A percentile compares a stretch with the other conserved stretches of the same genome.
Evolutionary conservation across 352 stramenopile species (phyloP).

Genomic region (Albugo candida): DNA sequence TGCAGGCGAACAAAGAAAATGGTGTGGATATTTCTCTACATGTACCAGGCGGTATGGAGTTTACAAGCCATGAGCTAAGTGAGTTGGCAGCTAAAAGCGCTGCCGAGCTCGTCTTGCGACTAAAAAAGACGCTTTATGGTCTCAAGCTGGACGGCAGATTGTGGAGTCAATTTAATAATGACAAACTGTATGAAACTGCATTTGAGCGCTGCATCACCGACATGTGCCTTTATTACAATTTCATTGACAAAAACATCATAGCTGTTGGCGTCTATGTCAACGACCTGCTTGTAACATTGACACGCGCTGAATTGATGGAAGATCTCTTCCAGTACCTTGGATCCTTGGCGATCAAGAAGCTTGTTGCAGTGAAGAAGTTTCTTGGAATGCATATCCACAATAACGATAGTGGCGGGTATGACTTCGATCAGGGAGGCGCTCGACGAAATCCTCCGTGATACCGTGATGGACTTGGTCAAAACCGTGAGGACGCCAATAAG

Average conservation of each 20-base stretch:
- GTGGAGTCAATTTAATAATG: slow-evolving; percentile 8
- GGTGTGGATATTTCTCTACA: slow-evolving; percentile 1
- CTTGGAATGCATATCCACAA: too few species aligned
- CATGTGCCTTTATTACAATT: slow-evolving; percentile 13
- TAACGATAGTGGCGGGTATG: too few species aligned
- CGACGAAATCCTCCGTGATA: too few species aligned
- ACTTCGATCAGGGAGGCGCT: too few species aligned
- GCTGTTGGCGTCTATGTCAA: slow-evolving; percentile 13
- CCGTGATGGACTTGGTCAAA: too few species aligned
- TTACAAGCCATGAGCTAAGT: too few species aligned
- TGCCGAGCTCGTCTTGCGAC: slow-evolving; percentile 4
- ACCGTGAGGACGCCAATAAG: too few species aligned
- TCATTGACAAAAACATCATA: not conserved
- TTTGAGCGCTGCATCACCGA: slow-evolving; percentile 12
- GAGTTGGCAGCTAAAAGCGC: too few species aligned
- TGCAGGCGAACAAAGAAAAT: not conserved
- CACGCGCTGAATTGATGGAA: too few species aligned
- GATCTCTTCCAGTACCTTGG: too few species aligned
- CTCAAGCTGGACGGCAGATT: slow-evolving; percentile 14
- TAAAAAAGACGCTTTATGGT: slow-evolving; percentile 14
- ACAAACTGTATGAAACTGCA: slow-evolving; percentile 3
- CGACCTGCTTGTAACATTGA: slow-evolving; percentile 12
- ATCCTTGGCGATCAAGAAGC: too few species aligned
- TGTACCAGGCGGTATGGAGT: not conserved
- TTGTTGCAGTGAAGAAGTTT: too few species aligned